These are phyloP conservation scores for Lactarius sanguifluus DNA, from an alignment of 768 basidiomycete genomes.

Conservation along the genomic window DNA sequence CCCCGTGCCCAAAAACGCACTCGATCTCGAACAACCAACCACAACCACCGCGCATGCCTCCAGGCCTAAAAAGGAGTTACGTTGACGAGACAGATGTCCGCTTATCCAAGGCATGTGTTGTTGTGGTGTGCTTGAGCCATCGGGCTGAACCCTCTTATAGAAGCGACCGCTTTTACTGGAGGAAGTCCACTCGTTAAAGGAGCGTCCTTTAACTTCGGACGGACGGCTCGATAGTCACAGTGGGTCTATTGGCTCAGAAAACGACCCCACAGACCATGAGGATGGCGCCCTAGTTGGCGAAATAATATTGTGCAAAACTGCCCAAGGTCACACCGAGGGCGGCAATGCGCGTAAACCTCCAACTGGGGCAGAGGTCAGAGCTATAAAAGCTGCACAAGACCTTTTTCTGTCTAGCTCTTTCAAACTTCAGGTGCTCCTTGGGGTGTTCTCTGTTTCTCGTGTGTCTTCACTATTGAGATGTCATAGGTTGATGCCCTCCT, in stretches of 20 bases:
- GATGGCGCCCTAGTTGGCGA: background rate
- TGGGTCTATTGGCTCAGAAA: background rate
- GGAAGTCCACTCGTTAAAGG: background rate
- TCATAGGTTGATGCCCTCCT: slow-evolving; percentile 75
- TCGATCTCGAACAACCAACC: background rate
- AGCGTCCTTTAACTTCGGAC: background rate
- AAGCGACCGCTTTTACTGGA: slow-evolving; percentile 4
- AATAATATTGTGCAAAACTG: background rate
- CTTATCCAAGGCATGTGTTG: slow-evolving; percentile 9
- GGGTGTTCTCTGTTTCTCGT: background rate
- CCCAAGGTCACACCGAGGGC: slow-evolving; percentile 3
- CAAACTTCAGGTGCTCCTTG: slow-evolving; percentile 67
- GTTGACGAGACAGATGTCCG: background rate
- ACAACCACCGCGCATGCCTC: slow-evolving; percentile 7
- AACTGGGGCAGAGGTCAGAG: slow-evolving; percentile 66
- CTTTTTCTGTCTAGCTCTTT: slow-evolving; percentile 78
- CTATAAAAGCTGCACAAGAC: slow-evolving; percentile 71
- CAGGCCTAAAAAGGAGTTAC: slow-evolving; percentile 12
- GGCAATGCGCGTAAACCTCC: slow-evolving; percentile 49
- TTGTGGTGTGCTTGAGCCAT: background rate
- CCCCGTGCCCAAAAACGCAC: background rate
- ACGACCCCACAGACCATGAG: background rate
- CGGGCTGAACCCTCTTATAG: background rate
- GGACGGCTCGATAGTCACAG: background rate
- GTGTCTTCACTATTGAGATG: slow-evolving; percentile 19